Evolutionary conservation across 305 asterid species (phyloP).

Genomic region (Plantago lanceolata): DNA sequence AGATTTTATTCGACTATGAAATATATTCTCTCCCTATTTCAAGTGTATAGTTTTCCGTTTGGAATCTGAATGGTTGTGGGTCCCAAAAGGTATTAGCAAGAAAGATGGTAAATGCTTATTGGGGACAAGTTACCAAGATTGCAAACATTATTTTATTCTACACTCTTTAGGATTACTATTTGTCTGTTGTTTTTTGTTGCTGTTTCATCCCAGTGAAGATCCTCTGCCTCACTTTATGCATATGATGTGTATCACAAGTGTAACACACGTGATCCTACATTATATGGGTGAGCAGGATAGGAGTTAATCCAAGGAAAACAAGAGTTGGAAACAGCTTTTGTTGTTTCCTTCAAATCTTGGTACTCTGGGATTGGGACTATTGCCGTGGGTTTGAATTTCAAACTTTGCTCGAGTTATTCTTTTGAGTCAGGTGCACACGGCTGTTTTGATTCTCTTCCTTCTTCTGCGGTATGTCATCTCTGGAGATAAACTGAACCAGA

Average conservation of each 20-base stretch:
- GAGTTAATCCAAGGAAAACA: too few relatives aligned
- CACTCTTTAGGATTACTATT: too few relatives aligned
- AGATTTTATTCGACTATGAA: neutral
- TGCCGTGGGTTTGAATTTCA: neutral
- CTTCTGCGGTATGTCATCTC: neutral
- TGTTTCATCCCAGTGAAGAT: neutral
- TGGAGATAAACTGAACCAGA: neutral
- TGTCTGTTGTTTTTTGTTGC: neutral
- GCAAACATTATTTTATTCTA: neutral
- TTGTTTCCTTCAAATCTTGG: too few relatives aligned
- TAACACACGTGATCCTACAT: too few relatives aligned
- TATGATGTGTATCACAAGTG: slow-evolving; percentile 9
- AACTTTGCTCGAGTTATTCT: neutral
- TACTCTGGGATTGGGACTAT: neutral
- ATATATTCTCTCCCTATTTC: neutral
- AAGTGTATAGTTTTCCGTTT: neutral
- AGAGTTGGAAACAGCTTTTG: too few relatives aligned
- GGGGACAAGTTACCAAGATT: neutral
- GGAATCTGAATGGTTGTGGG: slow-evolving; percentile 2
- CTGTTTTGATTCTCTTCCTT: neutral
- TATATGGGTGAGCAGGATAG: too few relatives aligned
- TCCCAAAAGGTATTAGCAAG: slow-evolving; percentile 7
- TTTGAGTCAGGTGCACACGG: neutral
- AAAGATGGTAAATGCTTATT: neutral
- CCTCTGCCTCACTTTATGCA: neutral